phyloP scores from a whole-genome alignment of 2,329 filamentous ascomycete species.

The Dactylonectria macrodidyma region DNA sequence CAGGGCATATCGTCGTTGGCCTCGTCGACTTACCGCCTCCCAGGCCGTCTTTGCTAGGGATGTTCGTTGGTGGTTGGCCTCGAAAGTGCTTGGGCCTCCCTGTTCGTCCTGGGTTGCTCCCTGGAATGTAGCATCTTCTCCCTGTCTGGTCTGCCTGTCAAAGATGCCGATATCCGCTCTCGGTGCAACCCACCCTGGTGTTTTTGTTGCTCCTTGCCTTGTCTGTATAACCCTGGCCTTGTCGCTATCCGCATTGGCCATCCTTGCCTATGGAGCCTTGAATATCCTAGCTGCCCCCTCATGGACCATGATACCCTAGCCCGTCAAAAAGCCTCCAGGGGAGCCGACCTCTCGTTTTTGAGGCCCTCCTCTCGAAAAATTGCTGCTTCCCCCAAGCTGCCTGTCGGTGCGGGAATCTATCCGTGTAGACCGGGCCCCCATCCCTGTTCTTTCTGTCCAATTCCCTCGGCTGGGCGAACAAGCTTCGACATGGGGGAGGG shows the following conservation, averaged over 20 bases:
- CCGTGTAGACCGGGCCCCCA: slow-evolving; percentile 34
- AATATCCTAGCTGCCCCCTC: background rate
- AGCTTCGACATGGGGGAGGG: slow-evolving; percentile 4
- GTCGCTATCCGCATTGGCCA: slow-evolving; percentile 26
- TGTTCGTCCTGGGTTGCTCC: background rate
- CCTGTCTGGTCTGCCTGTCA: slow-evolving; percentile 23
- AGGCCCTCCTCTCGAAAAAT: background rate
- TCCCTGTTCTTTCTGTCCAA: background rate
- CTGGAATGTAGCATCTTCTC: background rate
- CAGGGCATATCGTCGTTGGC: slow-evolving; percentile 5
- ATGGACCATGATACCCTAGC: slow-evolving; percentile 18
- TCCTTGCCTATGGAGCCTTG: slow-evolving; percentile 11
- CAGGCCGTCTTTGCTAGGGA: background rate
- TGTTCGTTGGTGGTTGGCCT: too few relatives aligned
- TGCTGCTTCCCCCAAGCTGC: background rate
- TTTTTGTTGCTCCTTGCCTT: background rate
- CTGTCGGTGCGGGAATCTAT: slow-evolving; percentile 45
- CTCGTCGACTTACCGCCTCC: slow-evolving; percentile 18
- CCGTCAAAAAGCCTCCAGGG: slow-evolving; percentile 15
- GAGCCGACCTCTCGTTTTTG: background rate
- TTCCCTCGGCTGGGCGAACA: slow-evolving; percentile 23
- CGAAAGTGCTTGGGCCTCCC: too few relatives aligned
- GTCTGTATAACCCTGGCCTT: slow-evolving; percentile 30
- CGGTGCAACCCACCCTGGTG: slow-evolving; percentile 23
- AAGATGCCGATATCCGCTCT: slow-evolving; percentile 23